Evolutionary conservation across 225 moss, liverwort and hornwort genomes (phyloP).

Genomic region (Marchantia paleacea): DNA sequence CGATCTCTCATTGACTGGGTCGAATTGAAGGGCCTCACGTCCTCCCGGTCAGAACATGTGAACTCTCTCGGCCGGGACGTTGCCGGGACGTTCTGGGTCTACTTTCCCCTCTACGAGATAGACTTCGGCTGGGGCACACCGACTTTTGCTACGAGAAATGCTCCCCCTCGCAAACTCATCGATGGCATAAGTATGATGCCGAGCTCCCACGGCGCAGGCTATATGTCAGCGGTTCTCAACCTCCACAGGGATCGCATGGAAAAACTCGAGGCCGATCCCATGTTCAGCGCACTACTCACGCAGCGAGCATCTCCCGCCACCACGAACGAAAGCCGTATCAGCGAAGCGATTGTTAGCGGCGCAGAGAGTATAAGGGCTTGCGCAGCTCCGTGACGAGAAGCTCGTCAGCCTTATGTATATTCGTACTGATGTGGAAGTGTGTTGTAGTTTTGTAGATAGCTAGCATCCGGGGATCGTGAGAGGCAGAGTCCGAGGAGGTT

Average conservation of each 20-base stretch:
- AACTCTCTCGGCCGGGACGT: conserved; percentile 19
- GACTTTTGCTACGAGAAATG: conserved; percentile 8
- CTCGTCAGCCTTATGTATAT: too few species aligned
- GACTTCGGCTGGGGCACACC: conserved; percentile 29
- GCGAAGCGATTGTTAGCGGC: too few species aligned
- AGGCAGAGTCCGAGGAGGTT: too few species aligned
- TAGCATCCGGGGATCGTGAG: too few species aligned
- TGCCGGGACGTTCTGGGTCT: conserved; percentile 28
- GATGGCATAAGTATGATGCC: conserved; percentile 32
- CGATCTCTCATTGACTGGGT: conserved; percentile 31
- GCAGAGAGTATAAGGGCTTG: too few species aligned
- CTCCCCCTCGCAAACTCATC: conserved; percentile 19
- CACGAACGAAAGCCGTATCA: too few species aligned
- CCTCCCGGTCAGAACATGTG: conserved; percentile 17
- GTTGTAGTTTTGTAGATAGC: too few species aligned
- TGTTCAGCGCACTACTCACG: not conserved
- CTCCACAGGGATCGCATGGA: conserved; percentile 21
- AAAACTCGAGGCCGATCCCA: conserved; percentile 9
- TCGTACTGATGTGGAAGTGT: too few species aligned
- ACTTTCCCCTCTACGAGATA: conserved; percentile 28
- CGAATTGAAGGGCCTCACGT: not conserved
- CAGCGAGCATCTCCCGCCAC: too few species aligned
- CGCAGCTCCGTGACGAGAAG: too few species aligned
- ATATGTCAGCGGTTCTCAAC: conserved; percentile 30
- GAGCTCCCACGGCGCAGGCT: conserved; percentile 5